These are phyloP conservation scores for Aspergillus pseudoviridinutans DNA, from an alignment of 2,329 filamentous ascomycete genomes.

Conservation along the genomic window DNA sequence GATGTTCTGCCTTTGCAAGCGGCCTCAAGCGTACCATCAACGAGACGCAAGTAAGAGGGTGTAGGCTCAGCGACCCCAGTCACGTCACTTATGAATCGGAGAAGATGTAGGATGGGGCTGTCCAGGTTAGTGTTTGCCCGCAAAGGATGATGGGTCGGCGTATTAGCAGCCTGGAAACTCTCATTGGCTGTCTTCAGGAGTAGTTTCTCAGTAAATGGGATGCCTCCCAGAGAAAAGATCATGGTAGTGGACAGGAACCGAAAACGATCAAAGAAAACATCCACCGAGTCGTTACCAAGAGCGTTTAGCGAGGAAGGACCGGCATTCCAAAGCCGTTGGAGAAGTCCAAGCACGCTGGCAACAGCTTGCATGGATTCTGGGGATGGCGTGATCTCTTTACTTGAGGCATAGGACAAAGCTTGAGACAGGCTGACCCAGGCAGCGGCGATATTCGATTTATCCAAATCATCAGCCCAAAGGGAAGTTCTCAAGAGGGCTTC, in stretches of 20 bases:
- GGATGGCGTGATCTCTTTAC: conserved; percentile 87
- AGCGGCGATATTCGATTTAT: conserved; percentile 48
- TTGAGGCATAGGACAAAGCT: conserved; percentile 57
- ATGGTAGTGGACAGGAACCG: conserved; percentile 50
- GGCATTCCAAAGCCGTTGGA: conserved; percentile 65
- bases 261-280: conserved; percentile 47
- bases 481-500: conserved; percentile 51
- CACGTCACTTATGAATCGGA: conserved; percentile 30
- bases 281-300: conserved; percentile 20
- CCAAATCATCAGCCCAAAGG: conserved; percentile 46
- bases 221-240: conserved; percentile 47
- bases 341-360: conserved; percentile 63
- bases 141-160: conserved; percentile 31
- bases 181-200: conserved; percentile 52
- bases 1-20: conserved; percentile 32
- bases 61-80: conserved; percentile 15
- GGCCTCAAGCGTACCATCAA: conserved; percentile 29
- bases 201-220: conserved; percentile 49
- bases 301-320: conserved; percentile 44
- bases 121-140: conserved; percentile 25
- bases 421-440: conserved; percentile 60
- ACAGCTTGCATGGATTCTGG: conserved; percentile 78
- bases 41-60: conserved; percentile 24
- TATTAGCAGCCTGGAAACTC: conserved; percentile 47
- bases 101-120: conserved; percentile 38